Evolutionary conservation across 345 rosid genomes (phyloP).

Genomic region (Syzygium oleosum): DNA sequence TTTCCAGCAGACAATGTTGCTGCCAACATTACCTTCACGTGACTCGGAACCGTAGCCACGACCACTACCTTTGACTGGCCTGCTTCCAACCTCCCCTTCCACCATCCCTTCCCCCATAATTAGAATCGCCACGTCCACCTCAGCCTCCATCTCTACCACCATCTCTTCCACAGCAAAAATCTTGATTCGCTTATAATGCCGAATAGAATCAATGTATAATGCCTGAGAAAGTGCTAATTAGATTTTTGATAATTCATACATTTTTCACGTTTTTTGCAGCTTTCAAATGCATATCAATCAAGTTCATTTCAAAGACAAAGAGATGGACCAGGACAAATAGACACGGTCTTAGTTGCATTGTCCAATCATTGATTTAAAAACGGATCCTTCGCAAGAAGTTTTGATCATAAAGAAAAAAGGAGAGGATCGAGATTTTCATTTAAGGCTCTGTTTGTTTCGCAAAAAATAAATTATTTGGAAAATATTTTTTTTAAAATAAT

Average conservation of each 20-base stretch:
- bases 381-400: not conserved
- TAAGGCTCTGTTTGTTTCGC: not conserved
- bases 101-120: conserved; percentile 44
- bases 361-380: not conserved
- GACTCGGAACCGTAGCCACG: conserved; percentile 36
- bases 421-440: not conserved
- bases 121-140: conserved; percentile 2
- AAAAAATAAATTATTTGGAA: too few relatives aligned
- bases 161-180: not conserved
- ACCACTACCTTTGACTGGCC: conserved; percentile 29
- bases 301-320: not conserved
- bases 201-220: too few relatives aligned
- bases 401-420: too few relatives aligned
- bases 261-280: not conserved
- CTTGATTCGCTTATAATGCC: not conserved
- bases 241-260: not conserved
- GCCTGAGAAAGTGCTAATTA: not conserved
- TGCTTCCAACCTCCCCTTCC: conserved; percentile 33
- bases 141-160: conserved; percentile 44
- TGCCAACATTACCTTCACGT: conserved; percentile 41
- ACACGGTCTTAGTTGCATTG: not conserved
- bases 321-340: accelerated
- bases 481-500: too few relatives aligned
- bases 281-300: not conserved
- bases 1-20: not conserved